phyloP scores from a whole-genome alignment of 2,329 filamentous ascomycete species.

The Zymoseptoria tritici region DNA sequence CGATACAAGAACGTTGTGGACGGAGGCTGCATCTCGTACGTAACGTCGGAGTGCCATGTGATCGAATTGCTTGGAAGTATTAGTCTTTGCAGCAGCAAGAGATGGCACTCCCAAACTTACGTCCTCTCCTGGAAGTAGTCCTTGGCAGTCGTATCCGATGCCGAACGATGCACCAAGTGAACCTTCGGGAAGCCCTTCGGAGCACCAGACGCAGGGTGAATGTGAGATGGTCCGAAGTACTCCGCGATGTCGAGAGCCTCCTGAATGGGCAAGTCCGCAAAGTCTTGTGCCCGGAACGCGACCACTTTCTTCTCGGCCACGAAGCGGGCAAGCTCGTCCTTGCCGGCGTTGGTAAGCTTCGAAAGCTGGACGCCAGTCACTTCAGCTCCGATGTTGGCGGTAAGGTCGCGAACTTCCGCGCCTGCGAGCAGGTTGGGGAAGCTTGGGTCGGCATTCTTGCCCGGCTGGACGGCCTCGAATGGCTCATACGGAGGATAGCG shows the following conservation, averaged over 20 bases:
- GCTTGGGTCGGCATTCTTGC: constrained; percentile 62
- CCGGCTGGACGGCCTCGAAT: constrained; percentile 68
- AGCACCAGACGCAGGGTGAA: constrained; percentile 70
- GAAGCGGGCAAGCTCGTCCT: constrained; percentile 68
- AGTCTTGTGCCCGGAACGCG: constrained; percentile 67
- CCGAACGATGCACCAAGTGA: constrained; percentile 70
- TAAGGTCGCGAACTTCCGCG: constrained; percentile 52
- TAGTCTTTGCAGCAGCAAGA: not conserved
- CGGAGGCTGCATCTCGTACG: constrained; percentile 80
- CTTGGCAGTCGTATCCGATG: constrained; percentile 52
- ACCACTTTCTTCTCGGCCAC: constrained; percentile 73
- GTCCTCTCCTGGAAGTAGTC: constrained; percentile 63
- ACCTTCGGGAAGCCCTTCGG: constrained; percentile 67
- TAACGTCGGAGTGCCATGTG: constrained; percentile 84
- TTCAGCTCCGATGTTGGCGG: constrained; percentile 67
- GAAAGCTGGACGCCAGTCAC: constrained; percentile 65
- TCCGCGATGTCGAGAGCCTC: constrained; percentile 61
- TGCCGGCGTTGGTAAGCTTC: constrained; percentile 58
- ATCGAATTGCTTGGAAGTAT: constrained; percentile 46
- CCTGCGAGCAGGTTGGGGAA: constrained; percentile 61
- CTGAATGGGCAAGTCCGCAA: constrained; percentile 57
- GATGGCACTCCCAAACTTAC: not conserved
- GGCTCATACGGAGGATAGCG: constrained; percentile 58
- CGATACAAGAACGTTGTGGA: constrained; percentile 85
- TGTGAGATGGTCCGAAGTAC: constrained; percentile 76